Evolutionary conservation across 176 grass and related monocot genomes (phyloP).

Genomic region (Carex scoparia): DNA sequence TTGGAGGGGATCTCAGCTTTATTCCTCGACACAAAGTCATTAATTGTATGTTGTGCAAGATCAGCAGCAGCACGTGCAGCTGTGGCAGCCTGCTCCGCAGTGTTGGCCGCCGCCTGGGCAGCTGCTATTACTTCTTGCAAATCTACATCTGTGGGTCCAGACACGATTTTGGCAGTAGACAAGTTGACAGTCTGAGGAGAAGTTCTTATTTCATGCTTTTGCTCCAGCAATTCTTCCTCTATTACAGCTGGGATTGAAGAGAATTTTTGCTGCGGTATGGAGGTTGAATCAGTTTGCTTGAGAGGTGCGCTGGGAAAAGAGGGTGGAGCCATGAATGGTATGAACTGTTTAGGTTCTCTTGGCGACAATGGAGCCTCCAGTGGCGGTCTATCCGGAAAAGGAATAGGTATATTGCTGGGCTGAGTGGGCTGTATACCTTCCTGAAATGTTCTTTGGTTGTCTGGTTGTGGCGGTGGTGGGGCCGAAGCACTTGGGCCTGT

Average conservation of each 20-base stretch:
- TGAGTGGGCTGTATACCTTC: conserved; percentile 30
- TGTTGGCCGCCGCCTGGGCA: conserved; percentile 71
- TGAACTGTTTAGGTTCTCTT: conserved; percentile 60
- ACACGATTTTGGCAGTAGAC: conserved; percentile 24
- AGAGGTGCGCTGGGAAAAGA: conserved; percentile 31
- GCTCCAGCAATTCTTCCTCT: conserved; percentile 26
- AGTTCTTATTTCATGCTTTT: conserved; percentile 35
- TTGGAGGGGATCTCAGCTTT: conserved; percentile 21
- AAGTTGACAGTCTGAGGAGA: conserved; percentile 13
- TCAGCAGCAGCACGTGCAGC: conserved; percentile 79
- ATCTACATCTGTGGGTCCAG: conserved; percentile 34
- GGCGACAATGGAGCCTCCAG: conserved; percentile 28
- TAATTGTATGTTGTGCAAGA: conserved; percentile 62
- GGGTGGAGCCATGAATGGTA: conserved; percentile 54
- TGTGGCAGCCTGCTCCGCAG: conserved; percentile 62
- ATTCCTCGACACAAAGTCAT: conserved; percentile 49
- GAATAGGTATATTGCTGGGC: conserved; percentile 25
- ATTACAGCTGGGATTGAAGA: conserved; percentile 8
- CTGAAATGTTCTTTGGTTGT: conserved; percentile 17
- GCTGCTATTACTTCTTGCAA: conserved; percentile 67
- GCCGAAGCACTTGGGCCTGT: conserved; percentile 24
- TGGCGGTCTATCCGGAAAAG: conserved; percentile 35
- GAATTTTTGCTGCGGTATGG: not conserved
- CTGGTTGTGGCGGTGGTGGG: conserved; percentile 26
- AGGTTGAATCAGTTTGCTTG: conserved; percentile 36